Conservation (phyloP, 129 eudicot genomes). For the Flaveria brownii region DNA sequence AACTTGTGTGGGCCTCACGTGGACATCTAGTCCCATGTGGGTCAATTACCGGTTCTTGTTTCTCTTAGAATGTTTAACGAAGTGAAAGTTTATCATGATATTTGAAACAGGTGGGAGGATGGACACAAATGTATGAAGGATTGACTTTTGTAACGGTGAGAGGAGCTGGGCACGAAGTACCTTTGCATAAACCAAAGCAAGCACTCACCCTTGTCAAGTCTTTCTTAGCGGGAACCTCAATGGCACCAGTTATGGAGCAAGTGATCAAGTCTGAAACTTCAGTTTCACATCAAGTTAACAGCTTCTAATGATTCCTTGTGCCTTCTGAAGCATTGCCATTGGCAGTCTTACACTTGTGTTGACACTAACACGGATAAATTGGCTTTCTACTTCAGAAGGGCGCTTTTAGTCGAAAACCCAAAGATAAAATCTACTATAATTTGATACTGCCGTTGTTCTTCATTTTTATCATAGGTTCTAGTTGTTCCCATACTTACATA, state of each 20-base stretch:
- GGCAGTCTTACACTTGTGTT: neutral
- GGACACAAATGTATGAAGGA: constrained; percentile 73
- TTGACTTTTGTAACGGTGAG: constrained; percentile 77
- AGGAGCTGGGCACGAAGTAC: constrained; percentile 95
- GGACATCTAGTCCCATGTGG: neutral
- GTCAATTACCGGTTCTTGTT: neutral
- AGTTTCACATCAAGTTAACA: constrained; percentile 24
- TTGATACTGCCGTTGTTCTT: neutral
- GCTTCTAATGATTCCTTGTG: constrained; percentile 25
- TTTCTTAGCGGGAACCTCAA: constrained; percentile 64
- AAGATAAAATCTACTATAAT: neutral
- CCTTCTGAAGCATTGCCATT: neutral
- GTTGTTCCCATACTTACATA: neutral
- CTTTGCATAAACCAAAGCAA: constrained; percentile 76
- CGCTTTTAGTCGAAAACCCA: neutral
- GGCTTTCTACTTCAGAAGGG: neutral
- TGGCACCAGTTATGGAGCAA: constrained; percentile 47
- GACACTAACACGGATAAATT: neutral
- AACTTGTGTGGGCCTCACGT: neutral
- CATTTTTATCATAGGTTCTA: neutral
- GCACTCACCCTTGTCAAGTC: constrained; percentile 69
- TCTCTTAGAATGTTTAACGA: neutral
- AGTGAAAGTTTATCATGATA: neutral
- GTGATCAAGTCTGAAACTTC: constrained; percentile 20
- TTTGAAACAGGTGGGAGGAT: constrained; percentile 77